Evolutionary conservation across 306 rosid genomes (phyloP).

Genomic region (Coriaria nepalensis): DNA sequence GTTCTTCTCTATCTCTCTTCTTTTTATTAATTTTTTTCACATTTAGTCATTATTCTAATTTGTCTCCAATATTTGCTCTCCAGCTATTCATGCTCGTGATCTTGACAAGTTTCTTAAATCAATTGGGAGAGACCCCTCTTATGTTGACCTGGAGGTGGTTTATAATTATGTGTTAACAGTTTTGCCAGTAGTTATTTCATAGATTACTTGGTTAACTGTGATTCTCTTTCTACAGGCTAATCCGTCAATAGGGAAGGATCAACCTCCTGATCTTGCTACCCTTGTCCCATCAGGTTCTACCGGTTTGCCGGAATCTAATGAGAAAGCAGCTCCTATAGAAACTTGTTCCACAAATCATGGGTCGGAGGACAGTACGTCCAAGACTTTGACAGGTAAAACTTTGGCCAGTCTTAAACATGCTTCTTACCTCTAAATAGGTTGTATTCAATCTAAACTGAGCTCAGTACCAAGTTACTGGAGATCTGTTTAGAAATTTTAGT

Average conservation of each 20-base stretch:
- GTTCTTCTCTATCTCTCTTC: not conserved
- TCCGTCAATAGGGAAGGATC: constrained; percentile 81
- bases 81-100: constrained; percentile 53
- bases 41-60: too few species aligned
- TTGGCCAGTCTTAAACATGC: not conserved
- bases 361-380: constrained; percentile 21
- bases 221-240: constrained; percentile 48
- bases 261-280: constrained; percentile 89
- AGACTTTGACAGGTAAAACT: constrained; percentile 31
- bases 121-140: constrained; percentile 62
- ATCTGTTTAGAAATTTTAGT: too few species aligned
- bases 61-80: not conserved
- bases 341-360: constrained; percentile 24
- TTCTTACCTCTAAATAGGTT: too few species aligned
- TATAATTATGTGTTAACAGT: not conserved
- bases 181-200: constrained; percentile 1
- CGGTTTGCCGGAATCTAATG: constrained; percentile 35
- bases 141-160: constrained; percentile 88
- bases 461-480: too few species aligned
- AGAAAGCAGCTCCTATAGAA: constrained; percentile 35
- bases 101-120: constrained; percentile 73
- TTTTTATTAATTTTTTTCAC: too few species aligned
- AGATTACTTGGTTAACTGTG: constrained; percentile 6
- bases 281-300: constrained; percentile 51
- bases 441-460: too few species aligned